A percentile compares a stretch with the other conserved stretches of the same genome.
phyloP scores from a whole-genome alignment of 1,284 basidiomycete species.

The Ceratobasidium sp. region DNA sequence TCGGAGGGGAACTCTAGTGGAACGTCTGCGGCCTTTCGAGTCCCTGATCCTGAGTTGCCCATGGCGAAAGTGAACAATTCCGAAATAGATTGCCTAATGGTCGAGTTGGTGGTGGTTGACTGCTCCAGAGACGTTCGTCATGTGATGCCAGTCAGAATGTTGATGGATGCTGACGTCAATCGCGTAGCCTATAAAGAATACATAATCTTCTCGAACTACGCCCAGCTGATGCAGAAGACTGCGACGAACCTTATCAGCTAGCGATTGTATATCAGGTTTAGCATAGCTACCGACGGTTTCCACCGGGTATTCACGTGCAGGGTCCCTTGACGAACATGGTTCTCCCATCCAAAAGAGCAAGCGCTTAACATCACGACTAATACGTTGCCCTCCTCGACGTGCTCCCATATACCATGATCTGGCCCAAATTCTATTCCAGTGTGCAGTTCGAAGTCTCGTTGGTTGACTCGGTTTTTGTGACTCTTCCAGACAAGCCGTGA shows the following conservation, averaged over 20 bases:
- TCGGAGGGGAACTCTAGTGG: neutral
- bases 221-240: no score
- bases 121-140: no score
- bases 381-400: conserved; percentile 17
- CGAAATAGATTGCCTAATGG: no score
- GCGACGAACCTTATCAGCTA: neutral
- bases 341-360: conserved; percentile 12
- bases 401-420: conserved; percentile 11
- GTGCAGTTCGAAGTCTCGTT: neutral
- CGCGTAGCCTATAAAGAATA: no score
- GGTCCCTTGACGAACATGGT: neutral
- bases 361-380: conserved; percentile 19
- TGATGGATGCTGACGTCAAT: no score
- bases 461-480: conserved; percentile 5
- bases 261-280: conserved; percentile 3
- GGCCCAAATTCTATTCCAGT: neutral
- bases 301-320: conserved; percentile 9
- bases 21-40: no score
- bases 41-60: no score
- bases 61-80: no score
- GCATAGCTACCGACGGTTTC: conserved; percentile 20
- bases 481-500: conserved; percentile 12
- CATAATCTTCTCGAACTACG: no score
- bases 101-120: no score
- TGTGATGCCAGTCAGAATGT: no score